A percentile compares a stretch with the other conserved stretches of the same genome.
Evolutionary conservation across 2,329 filamentous ascomycete genomes (phyloP).

Genomic region (Ceratocystis albifundus): DNA sequence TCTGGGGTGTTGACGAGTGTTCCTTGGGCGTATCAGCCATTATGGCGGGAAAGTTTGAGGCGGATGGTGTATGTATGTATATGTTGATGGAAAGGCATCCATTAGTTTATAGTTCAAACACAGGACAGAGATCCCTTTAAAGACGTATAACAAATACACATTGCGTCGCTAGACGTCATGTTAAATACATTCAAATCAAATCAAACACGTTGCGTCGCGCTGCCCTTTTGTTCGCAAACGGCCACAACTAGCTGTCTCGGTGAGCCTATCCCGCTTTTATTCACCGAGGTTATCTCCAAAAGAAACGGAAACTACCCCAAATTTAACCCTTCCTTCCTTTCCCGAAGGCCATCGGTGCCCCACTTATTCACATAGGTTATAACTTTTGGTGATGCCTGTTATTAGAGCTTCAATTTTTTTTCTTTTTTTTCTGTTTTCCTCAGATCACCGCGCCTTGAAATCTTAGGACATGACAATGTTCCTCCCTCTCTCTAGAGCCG

Average conservation of each 20-base stretch:
- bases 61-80: not conserved
- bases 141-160: no score
- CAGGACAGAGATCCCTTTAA: no score
- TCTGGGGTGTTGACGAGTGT: slow-evolving; percentile 20
- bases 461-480: not conserved
- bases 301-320: not conserved
- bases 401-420: not conserved
- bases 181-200: no score
- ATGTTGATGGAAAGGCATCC: not conserved
- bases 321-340: not conserved
- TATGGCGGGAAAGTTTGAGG: not conserved
- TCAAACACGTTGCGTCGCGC: not conserved
- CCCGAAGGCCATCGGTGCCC: not conserved
- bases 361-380: slow-evolving; percentile 3
- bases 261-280: not conserved
- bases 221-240: not conserved
- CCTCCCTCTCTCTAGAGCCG: not conserved
- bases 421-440: no score
- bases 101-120: no score
- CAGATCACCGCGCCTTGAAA: not conserved
- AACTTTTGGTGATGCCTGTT: not conserved
- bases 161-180: no score
- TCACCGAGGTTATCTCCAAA: not conserved
- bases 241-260: not conserved
- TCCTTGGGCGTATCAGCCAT: not conserved